Conservation (phyloP, 2,329 filamentous ascomycete species). For the Pseudocercospora fuligena region DNA sequence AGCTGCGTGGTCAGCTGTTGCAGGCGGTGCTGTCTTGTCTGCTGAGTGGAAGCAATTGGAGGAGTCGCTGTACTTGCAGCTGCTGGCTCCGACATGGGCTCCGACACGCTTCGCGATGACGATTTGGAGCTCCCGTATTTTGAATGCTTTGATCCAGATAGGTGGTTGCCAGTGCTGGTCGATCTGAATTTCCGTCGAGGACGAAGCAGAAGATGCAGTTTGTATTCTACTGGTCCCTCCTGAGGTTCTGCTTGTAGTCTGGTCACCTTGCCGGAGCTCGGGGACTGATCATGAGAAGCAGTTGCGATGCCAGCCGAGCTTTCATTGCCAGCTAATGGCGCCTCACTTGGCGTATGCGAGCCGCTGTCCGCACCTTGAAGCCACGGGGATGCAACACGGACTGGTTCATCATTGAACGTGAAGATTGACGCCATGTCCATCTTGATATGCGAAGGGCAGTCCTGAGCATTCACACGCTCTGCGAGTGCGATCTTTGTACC, state of each 20-base stretch:
- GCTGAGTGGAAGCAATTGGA: constrained; percentile 52
- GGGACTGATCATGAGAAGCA: neutral
- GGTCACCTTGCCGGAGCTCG: constrained; percentile 54
- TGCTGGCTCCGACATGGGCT: constrained; percentile 30
- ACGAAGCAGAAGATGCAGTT: constrained; percentile 84
- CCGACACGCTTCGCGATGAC: constrained; percentile 37
- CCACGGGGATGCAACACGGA: constrained; percentile 91
- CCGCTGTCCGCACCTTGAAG: constrained; percentile 49
- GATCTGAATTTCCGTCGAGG: constrained; percentile 74
- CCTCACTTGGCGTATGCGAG: neutral
- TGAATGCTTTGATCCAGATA: constrained; percentile 58
- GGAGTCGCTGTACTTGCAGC: constrained; percentile 14
- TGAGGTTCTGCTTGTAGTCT: constrained; percentile 89
- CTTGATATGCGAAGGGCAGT: neutral
- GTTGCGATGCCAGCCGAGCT: neutral
- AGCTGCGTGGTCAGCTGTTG: constrained; percentile 94
- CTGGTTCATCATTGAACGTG: constrained; percentile 87
- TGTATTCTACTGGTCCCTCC: constrained; percentile 94
- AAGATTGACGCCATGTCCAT: constrained; percentile 88
- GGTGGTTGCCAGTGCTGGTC: constrained; percentile 66
- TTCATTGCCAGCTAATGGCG: neutral
- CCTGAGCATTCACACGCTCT: neutral
- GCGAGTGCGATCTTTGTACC: neutral
- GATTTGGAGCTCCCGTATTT: constrained; percentile 31
- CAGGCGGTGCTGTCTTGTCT: constrained; percentile 80